A percentile compares a stretch with the other conserved stretches of the same genome.
phyloP scores from a whole-genome alignment of 2,329 filamentous ascomycete genomes.

The Pseudocercospora eumusae region DNA sequence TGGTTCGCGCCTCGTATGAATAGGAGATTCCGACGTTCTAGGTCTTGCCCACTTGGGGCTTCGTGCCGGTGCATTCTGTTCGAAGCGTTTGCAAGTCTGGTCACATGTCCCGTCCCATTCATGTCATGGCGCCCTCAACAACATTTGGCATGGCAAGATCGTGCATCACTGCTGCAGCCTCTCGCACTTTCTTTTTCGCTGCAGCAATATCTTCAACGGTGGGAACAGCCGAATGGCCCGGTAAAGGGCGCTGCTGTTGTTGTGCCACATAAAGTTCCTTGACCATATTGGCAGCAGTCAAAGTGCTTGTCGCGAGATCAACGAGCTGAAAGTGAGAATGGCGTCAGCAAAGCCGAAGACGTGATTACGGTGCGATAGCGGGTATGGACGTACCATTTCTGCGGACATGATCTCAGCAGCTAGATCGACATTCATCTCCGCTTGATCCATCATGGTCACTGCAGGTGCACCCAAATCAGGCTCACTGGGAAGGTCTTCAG shows the following conservation, averaged over 20 bases:
- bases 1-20: neutral
- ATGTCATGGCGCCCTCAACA: constrained; percentile 3
- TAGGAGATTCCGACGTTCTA: neutral
- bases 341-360: neutral
- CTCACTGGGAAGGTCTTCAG: neutral
- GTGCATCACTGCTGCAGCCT: constrained; percentile 31
- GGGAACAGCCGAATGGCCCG: constrained; percentile 20
- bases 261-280: constrained; percentile 32
- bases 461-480: constrained; percentile 9
- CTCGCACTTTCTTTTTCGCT: constrained; percentile 31
- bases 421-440: constrained; percentile 4
- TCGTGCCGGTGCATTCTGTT: neutral
- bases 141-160: constrained; percentile 11
- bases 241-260: constrained; percentile 23
- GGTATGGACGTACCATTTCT: constrained; percentile 21
- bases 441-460: constrained; percentile 4
- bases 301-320: constrained; percentile 32
- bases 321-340: constrained; percentile 17
- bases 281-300: constrained; percentile 29
- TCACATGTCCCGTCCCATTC: neutral
- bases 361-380: no score
- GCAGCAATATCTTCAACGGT: constrained; percentile 28
- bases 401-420: constrained; percentile 34
- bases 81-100: neutral
- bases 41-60: neutral